Base-by-base conservation (phyloP, 2,329 filamentous ascomycete species). In the Endoconidiophora laricicola region DNA sequence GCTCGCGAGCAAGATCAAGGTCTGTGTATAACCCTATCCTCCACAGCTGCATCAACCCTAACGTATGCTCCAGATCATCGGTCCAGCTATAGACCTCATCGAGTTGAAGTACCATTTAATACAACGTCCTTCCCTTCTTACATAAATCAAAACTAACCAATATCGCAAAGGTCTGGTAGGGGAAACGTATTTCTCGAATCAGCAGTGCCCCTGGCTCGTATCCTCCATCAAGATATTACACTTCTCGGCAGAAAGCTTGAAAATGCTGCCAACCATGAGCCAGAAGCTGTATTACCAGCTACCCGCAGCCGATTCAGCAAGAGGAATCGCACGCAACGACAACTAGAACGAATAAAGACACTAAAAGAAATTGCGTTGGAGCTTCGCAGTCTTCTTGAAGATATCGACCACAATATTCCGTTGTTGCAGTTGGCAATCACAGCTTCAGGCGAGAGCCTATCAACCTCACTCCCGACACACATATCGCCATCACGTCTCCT, bases 361-460 rank as follows among this genome's bases (percentile, higher is more conserved):
- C 26, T 94, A 20, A 71, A 75, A 48, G 65, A 68, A 38, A 83
- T 96, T 55, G 77, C 90, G 48, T 61, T 67, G 9, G 83, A 88
- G 43, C 90, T 94, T 59, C 84, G 80, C 60, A 71, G 68, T 10
- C 66, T 98, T 2, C 72, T 96, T 2, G 66, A 69, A 9, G 78
- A 82, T 6, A 94, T 98, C 54, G 90, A 96, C 62, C 82, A 91
- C 62, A 84, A 90, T 10, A 86, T 96, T 9, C 90, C 90, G 0
- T 70, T 94, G 3, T 82, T 98, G 61, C 94, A 91, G 58, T 72
- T 98, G 24, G 91, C 91, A 50, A 94, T 98, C 56, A 91, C 86
- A 1, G 90, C 88, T 1, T 95, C 90, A 1, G 91, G 91, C 0
- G 87, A 90, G 50, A 93, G 78, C 52, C 70, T 96, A 26, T 86